Conservation (phyloP, 305 asterid species). For the Solanum aculeatissimum region DNA sequence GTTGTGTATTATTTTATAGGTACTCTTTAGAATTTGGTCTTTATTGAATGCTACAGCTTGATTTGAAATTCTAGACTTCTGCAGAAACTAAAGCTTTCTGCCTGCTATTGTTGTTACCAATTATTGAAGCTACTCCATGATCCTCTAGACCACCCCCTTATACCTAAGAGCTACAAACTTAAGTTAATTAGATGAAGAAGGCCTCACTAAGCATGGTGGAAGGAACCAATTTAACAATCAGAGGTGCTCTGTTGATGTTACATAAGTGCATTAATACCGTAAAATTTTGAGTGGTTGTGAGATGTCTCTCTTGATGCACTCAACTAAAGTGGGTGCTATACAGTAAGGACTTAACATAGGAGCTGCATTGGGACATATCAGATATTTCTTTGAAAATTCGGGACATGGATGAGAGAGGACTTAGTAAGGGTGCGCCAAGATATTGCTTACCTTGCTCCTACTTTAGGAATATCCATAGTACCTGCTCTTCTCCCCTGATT, state of each 20-base stretch:
- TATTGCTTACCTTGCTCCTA: not conserved
- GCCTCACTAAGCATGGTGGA: not conserved
- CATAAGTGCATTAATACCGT: not conserved
- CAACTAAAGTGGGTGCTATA: not conserved
- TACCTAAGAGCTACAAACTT: not conserved
- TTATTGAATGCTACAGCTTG: not conserved
- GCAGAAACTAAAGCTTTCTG: not conserved
- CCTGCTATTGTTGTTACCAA: not conserved
- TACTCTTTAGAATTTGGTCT: not conserved
- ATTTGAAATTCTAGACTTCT: not conserved
- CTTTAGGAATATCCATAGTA: not conserved
- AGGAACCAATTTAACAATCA: not conserved
- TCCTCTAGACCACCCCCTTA: not conserved
- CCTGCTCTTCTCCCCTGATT: not conserved
- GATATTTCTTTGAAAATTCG: not conserved
- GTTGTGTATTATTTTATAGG: conserved; percentile 34
- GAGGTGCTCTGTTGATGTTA: not conserved
- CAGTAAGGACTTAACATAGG: not conserved
- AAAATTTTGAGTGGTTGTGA: not conserved
- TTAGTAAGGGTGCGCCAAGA: not conserved
- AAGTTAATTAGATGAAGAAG: not conserved
- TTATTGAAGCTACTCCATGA: not conserved
- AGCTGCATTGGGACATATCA: not conserved
- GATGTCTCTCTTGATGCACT: not conserved
- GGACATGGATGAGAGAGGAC: not conserved